phyloP scores from a whole-genome alignment of 2,329 filamentous ascomycete species.

The Alternaria dauci region DNA sequence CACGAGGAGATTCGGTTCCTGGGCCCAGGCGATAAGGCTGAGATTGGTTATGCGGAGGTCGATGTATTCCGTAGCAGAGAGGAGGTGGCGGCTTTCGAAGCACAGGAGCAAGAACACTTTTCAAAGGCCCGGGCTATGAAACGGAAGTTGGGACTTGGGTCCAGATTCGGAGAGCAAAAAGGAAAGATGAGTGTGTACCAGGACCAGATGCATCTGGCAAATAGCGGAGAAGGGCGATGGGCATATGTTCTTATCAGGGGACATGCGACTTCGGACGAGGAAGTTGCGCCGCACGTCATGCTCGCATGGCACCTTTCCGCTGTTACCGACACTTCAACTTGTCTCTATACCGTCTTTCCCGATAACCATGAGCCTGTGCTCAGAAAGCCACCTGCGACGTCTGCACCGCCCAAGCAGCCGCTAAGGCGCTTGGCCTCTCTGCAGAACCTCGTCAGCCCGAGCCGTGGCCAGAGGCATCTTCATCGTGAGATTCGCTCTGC shows the following conservation, averaged over 20 bases:
- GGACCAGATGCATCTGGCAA: conserved; percentile 7
- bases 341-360: conserved; percentile 21
- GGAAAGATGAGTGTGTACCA: neutral
- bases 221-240: conserved; percentile 26
- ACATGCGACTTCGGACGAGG: neutral
- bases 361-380: neutral
- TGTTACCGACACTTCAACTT: conserved; percentile 16
- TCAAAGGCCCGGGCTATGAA: neutral
- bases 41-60: conserved; percentile 32
- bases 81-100: neutral
- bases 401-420: neutral
- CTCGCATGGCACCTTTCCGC: conserved; percentile 24
- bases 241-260: conserved; percentile 25
- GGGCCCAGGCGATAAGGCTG: conserved; percentile 25
- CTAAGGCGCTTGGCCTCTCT: conserved; percentile 17
- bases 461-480: neutral
- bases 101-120: neutral
- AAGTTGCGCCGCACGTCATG: conserved; percentile 18
- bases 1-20: conserved; percentile 32
- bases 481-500: conserved; percentile 10
- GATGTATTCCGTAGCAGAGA: conserved; percentile 26
- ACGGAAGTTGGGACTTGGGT: neutral
- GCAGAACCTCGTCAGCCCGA: conserved; percentile 11
- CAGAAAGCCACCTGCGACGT: neutral
- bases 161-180: neutral